Base-by-base conservation (phyloP, 2,329 filamentous ascomycete genomes). In the Emergomyces africanus region DNA sequence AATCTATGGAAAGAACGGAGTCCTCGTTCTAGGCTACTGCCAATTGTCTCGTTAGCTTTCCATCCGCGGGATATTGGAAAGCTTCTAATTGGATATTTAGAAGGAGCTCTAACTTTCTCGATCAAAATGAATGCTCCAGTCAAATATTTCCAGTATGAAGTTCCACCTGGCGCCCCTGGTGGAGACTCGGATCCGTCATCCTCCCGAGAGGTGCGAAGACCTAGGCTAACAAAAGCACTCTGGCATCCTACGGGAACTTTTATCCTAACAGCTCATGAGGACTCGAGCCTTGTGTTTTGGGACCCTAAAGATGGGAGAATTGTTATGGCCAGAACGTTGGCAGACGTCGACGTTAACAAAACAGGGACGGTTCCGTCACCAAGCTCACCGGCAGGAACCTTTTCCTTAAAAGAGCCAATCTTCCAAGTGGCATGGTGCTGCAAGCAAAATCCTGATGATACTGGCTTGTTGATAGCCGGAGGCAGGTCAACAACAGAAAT, bases 211-310 rank as follows among this genome's bases (percentile, higher is more conserved):
- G 70, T 81, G 61, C 83, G 91, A 56, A 83, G 80, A 65, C 94
- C 92, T 15, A 83, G 81, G 60, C 74, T 97, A 62, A 89, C 86
- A 0, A 88, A 95, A 65, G 91, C 90, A 0, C 72, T 92, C 18
- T 99, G 92, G 91, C 94, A 99, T 74, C 94, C 94, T 0, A 95
- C 89, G 1, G 94, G 91, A 0, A 95, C 89, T 0, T 96, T 96
- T 67, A 76, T 96, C 42, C 70, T 94, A 64, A 95, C 90, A 0
- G 88, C 86, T 0, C 88, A 96, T 68, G 90, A 96, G 59, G 94
- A 99, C 70, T 87, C 88, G 39, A 96, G 89, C 66, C 77, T 99
- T 53, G 92, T 95, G 0, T 87, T 97, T 65, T 99, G 92, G 91
- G 94, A 99, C 71, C 78, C 87, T 0, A 95, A 90, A 67, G 92